A percentile compares a stretch with the other conserved stretches of the same genome.
Evolutionary conservation across 2,329 filamentous ascomycete genomes (phyloP).

Genomic region (Phyllachora maydis): DNA sequence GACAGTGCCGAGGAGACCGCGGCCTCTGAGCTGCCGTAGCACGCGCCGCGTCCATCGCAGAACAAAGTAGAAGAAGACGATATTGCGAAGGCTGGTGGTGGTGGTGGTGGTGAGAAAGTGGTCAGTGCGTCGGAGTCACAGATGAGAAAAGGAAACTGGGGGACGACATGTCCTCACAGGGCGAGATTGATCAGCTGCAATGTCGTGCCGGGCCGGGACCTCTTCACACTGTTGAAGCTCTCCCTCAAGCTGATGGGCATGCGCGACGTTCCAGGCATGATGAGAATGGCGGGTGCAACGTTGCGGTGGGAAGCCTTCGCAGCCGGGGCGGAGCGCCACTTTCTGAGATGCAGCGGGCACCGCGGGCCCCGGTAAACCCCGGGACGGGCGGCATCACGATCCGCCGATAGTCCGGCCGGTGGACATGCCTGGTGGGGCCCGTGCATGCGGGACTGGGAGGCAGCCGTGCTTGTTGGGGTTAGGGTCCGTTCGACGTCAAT

Average conservation of each 20-base stretch:
- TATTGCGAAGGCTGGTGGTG: slow-evolving; percentile 48
- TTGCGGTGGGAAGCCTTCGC: too few species aligned
- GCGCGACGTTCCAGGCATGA: slow-evolving; percentile 45
- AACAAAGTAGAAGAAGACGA: slow-evolving; percentile 77
- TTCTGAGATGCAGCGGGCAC: too few species aligned
- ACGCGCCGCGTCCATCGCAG: slow-evolving; percentile 63
- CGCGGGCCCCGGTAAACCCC: too few species aligned
- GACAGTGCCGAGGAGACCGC: slow-evolving; percentile 64
- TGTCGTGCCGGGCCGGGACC: slow-evolving; percentile 30
- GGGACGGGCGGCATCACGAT: too few species aligned
- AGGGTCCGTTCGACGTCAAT: too few species aligned
- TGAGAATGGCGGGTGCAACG: too few species aligned
- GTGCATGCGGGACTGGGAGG: too few species aligned
- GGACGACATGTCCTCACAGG: slow-evolving; percentile 33
- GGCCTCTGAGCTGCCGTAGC: slow-evolving; percentile 72
- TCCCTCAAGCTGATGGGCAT: slow-evolving; percentile 53
- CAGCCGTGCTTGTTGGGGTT: too few species aligned
- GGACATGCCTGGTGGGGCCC: too few species aligned
- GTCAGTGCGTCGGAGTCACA: background rate
- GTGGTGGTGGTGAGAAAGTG: background rate
- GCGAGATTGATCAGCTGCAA: slow-evolving; percentile 44
- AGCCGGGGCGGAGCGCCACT: too few species aligned
- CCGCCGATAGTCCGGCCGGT: too few species aligned
- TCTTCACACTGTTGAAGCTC: slow-evolving; percentile 39
- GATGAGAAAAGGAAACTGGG: background rate